phyloP scores from a whole-genome alignment of 495 filamentous ascomycete species.

The Saxispiralis lemnorum region DNA sequence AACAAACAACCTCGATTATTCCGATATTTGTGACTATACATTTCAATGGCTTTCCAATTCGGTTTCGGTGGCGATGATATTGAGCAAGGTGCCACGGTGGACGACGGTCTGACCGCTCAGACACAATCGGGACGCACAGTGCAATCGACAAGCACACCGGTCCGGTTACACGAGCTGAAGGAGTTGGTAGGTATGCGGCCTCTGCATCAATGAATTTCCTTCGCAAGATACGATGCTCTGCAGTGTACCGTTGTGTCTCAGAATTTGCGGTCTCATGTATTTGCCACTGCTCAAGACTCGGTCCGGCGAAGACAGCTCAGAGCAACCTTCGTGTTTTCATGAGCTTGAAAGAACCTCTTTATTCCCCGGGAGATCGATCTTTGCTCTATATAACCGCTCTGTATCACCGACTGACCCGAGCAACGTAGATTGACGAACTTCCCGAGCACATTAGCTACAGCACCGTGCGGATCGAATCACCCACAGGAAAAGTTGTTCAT shows the following conservation, averaged over 20 bases:
- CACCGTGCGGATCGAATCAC: slow-evolving; percentile 35
- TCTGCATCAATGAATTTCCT: not conserved
- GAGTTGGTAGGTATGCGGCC: slow-evolving; percentile 15
- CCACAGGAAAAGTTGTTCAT: slow-evolving; percentile 30
- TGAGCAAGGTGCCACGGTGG: slow-evolving; percentile 35
- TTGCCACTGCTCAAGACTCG: not conserved
- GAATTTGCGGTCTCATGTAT: not conserved
- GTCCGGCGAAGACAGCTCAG: not conserved
- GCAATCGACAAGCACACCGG: not conserved
- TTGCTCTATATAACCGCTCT: not conserved
- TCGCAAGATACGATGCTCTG: not conserved
- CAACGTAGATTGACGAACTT: slow-evolving; percentile 40
- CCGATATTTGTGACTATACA: too few relatives aligned
- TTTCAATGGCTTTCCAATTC: slow-evolving; percentile 45
- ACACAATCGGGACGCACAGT: not conserved
- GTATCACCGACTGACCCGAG: slow-evolving; percentile 1
- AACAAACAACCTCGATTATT: too few relatives aligned
- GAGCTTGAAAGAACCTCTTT: too few relatives aligned
- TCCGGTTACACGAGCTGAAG: slow-evolving; percentile 14
- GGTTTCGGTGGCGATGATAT: slow-evolving; percentile 74
- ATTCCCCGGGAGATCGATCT: too few relatives aligned
- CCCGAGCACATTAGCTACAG: slow-evolving; percentile 67
- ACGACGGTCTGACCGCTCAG: slow-evolving; percentile 7
- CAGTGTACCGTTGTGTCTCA: not conserved
- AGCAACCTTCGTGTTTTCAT: not conserved